Percentiles rank a stretch among this genome's conserved stretches.
These are phyloP conservation scores for Eimeria zaria DNA, from an alignment of 169 alveolate species.

Conservation along the genomic window DNA sequence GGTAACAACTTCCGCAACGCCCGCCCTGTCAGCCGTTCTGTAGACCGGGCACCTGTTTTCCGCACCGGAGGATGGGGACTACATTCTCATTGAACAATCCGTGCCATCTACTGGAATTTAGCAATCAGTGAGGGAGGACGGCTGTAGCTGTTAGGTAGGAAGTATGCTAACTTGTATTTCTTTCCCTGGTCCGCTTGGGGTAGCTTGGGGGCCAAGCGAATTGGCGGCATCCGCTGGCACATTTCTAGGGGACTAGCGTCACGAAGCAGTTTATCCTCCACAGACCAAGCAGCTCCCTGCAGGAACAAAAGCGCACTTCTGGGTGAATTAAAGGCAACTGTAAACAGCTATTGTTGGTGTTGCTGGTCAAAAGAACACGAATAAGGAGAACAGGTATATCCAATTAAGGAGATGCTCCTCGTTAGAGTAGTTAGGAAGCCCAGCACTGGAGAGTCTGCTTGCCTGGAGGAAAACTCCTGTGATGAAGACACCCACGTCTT, in stretches of 20 bases:
- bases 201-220: constrained; percentile 17
- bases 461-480: constrained; percentile 57
- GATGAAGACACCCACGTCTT: neutral
- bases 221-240: constrained; percentile 62
- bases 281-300: constrained; percentile 73
- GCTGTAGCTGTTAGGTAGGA: neutral
- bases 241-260: constrained; percentile 38
- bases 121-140: neutral
- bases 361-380: neutral
- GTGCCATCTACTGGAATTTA: neutral
- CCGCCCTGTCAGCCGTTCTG: constrained; percentile 70
- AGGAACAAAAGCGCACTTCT: neutral
- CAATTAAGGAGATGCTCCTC: neutral
- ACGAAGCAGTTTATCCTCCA: neutral
- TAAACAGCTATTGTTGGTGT: neutral
- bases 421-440: neutral
- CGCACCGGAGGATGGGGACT: neutral
- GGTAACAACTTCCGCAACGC: constrained; percentile 28
- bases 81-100: neutral
- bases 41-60: constrained; percentile 66
- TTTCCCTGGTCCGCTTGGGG: neutral
- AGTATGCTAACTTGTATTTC: constrained; percentile 19
- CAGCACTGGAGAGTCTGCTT: neutral
- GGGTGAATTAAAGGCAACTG: neutral
- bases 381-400: neutral